Evolutionary conservation across 140 eudicot species (phyloP).

Genomic region (Senecio squalidus): DNA sequence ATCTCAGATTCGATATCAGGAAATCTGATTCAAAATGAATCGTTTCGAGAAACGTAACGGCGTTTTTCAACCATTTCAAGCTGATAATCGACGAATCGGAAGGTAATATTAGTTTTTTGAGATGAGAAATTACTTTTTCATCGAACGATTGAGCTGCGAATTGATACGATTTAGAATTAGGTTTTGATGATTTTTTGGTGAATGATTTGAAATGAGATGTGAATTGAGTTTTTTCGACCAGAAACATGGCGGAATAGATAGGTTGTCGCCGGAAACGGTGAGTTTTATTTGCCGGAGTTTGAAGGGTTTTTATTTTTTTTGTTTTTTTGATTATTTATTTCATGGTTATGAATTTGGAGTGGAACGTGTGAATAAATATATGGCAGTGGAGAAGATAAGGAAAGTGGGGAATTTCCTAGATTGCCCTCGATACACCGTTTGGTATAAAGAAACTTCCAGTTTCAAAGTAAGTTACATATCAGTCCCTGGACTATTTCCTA

Average conservation of each 20-base stretch:
- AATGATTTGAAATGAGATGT: conserved; percentile 31
- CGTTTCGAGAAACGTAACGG: conserved; percentile 28
- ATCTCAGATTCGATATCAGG: conserved; percentile 24
- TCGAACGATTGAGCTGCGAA: conserved; percentile 32
- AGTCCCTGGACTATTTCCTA: too few species aligned
- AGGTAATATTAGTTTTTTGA: conserved; percentile 13
- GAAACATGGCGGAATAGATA: conserved; percentile 33
- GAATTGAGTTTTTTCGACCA: conserved; percentile 23
- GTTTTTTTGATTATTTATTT: neutral
- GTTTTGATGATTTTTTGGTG: conserved; percentile 19
- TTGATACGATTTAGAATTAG: conserved; percentile 16
- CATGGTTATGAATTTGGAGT: neutral
- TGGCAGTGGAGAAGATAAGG: conserved; percentile 6
- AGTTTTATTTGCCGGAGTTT: neutral
- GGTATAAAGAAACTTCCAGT: neutral
- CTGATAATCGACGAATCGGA: conserved; percentile 17
- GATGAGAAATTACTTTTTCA: conserved; percentile 28
- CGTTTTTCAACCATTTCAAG: conserved; percentile 32
- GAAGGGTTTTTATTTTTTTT: neutral
- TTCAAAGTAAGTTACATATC: too few species aligned
- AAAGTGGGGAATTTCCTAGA: conserved; percentile 11
- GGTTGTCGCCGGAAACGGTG: conserved; percentile 5
- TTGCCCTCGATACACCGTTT: conserved; percentile 11
- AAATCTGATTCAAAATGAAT: conserved; percentile 27
- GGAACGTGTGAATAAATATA: conserved; percentile 11